These are phyloP conservation scores for Amylocystis lapponica DNA, from an alignment of 768 basidiomycete species.

Conservation along the genomic window DNA sequence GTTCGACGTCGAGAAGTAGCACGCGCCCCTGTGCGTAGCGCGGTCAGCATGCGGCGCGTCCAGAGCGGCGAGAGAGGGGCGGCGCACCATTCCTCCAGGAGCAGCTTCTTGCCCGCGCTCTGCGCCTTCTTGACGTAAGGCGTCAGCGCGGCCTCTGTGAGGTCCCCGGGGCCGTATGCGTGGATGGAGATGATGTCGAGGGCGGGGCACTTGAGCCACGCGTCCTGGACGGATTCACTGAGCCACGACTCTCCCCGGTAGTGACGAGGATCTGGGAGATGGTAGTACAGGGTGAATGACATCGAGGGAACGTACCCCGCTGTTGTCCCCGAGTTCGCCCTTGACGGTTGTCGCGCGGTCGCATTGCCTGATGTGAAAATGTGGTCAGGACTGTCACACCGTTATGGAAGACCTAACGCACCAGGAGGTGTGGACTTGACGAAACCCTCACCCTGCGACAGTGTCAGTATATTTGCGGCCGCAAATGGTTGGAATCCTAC, in stretches of 20 bases:
- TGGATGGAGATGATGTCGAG: conserved; percentile 34
- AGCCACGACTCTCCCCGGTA: conserved; percentile 26
- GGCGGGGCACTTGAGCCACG: conserved; percentile 18
- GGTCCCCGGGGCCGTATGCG: conserved; percentile 30
- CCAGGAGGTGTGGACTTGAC: conserved; percentile 13
- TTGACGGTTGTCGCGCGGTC: conserved; percentile 23
- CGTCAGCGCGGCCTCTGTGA: conserved; percentile 16
- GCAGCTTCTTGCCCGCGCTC: conserved; percentile 30
- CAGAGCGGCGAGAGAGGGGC: too few species aligned
- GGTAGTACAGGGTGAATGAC: not conserved
- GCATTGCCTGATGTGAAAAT: conserved; percentile 18
- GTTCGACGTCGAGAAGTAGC: conserved; percentile 21
- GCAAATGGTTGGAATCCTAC: conserved; percentile 1
- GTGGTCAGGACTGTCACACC: not conserved
- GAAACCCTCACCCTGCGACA: conserved; percentile 20
- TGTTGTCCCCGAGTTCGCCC: conserved; percentile 16
- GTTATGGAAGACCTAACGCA: not conserved
- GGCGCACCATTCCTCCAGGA: conserved; percentile 31
- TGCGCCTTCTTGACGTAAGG: conserved; percentile 26
- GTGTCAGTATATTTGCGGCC: too few species aligned
- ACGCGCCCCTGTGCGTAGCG: conserved; percentile 23
- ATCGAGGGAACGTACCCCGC: conserved; percentile 10
- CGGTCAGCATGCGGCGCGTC: too few species aligned
- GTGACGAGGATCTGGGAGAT: conserved; percentile 21
- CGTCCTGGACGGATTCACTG: conserved; percentile 21